Base-by-base conservation (phyloP, 148 eudicot genomes). In the Silene conica region DNA sequence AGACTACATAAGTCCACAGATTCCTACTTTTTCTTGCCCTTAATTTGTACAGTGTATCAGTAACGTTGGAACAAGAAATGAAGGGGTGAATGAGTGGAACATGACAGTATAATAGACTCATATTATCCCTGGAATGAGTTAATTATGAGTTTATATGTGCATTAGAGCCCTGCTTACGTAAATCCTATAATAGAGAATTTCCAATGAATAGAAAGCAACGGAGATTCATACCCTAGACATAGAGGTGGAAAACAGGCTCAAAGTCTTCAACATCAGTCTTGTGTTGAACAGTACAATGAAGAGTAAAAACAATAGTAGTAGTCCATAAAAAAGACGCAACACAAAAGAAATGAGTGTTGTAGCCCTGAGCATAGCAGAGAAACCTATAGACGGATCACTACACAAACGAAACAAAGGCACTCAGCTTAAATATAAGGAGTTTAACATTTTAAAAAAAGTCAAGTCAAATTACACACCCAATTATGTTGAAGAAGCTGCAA, bases 301-400 rank as follows among this genome's bases (percentile, higher is more conserved):
- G 92, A 74, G 98, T 94, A 74, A 94, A 94, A 38, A 97, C 98
- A 50, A 94, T 92, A 50, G 90, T 94, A 46, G 97, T 94, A 2
- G 98, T 94, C 98, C 98, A 94, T n/a, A 94, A 77, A 72, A 94
- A 92, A 76, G 98, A 94, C 20, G 98, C 96, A 38, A 92, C 92
- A 25, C 98, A 89, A 83, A 94, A 94, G 83, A 94, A 94, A 81
- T 94, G 98, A 34, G 97, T 92, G 82, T 89, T 87, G 72, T 94
- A 94, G 67, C 97, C 98, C 84, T 92, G 98, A 81, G 97, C 93
- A 81, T 88, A 90, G 69, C 98, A 95, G 78, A 95, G 73, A 89
- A 92, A 34, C 96, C 98, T 65, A 89, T 88, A 21, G 98, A 94
- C 63, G 98, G 98, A 84, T 94, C 98, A 80, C 98, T 94, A 82